phyloP scores from a whole-genome alignment of 345 rosid species.

The Gossypioides kirkii region DNA sequence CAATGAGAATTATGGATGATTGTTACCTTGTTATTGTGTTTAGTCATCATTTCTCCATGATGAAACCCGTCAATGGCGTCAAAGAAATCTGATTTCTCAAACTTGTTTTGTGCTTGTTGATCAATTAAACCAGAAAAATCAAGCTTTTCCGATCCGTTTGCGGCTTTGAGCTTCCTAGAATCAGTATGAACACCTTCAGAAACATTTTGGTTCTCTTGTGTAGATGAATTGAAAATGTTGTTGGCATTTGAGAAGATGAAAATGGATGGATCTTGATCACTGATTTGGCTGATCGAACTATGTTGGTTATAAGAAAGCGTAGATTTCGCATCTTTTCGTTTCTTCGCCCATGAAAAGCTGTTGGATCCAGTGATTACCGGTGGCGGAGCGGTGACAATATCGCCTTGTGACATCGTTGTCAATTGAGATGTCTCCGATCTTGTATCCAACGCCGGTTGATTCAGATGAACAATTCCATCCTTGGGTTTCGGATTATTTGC shows the following conservation, averaged over 20 bases:
- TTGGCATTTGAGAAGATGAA: constrained; percentile 34
- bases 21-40: constrained; percentile 26
- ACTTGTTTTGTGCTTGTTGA: constrained; percentile 7
- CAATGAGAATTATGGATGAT: no score
- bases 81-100: constrained; percentile 26
- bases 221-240: constrained; percentile 22
- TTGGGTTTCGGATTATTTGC: constrained; percentile 14
- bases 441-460: constrained; percentile 20
- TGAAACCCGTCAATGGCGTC: constrained; percentile 23
- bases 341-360: constrained; percentile 55
- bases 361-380: constrained; percentile 38
- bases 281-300: constrained; percentile 37
- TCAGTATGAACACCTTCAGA: not conserved
- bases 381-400: constrained; percentile 30
- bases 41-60: constrained; percentile 22
- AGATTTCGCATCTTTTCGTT: constrained; percentile 38
- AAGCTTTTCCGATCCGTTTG: not conserved
- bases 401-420: constrained; percentile 32
- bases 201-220: constrained; percentile 17
- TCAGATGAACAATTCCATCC: not conserved
- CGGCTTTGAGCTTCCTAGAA: not conserved
- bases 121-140: not conserved
- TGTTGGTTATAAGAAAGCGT: constrained; percentile 44
- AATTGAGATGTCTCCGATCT: constrained; percentile 28
- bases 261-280: constrained; percentile 35